Percentiles rank a stretch among this genome's conserved stretches.
Conservation (phyloP, 1,139 yeast species). For the Magnusiomyces ingens region DNA sequence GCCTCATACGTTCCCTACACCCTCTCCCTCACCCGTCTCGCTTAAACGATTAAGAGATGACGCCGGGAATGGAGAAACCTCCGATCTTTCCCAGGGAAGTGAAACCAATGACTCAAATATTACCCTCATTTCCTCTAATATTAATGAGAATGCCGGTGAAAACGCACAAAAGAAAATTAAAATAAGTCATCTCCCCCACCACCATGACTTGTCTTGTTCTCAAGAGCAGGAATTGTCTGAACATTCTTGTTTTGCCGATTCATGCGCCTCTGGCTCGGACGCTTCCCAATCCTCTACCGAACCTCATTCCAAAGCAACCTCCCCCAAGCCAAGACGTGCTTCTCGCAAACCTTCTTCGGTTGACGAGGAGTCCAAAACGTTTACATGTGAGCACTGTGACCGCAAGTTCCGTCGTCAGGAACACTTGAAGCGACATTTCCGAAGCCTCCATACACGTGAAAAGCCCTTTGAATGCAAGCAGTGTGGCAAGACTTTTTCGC, state of each 20-base stretch:
- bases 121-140: too few species aligned
- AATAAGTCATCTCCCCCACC: too few species aligned
- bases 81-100: too few species aligned
- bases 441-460: constrained; percentile 62
- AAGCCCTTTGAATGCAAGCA: constrained; percentile 68
- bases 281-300: not conserved
- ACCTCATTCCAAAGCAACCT: not conserved
- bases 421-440: constrained; percentile 68
- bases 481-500: constrained; percentile 66
- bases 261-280: not conserved
- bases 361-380: constrained; percentile 27
- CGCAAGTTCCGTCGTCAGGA: constrained; percentile 63
- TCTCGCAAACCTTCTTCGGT: constrained; percentile 25
- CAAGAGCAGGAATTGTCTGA: not conserved
- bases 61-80: too few species aligned
- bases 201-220: too few species aligned
- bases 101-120: too few species aligned
- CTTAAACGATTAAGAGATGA: not conserved
- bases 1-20: not conserved
- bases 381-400: constrained; percentile 31
- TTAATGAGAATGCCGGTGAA: too few species aligned
- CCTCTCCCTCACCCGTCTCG: constrained; percentile 5
- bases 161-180: too few species aligned
- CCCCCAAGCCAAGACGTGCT: not conserved
- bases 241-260: not conserved